Evolutionary conservation across 306 rosid genomes (phyloP), one percentile per base, ranked within the genome.

Genomic region (Medicago arabica): DNA sequence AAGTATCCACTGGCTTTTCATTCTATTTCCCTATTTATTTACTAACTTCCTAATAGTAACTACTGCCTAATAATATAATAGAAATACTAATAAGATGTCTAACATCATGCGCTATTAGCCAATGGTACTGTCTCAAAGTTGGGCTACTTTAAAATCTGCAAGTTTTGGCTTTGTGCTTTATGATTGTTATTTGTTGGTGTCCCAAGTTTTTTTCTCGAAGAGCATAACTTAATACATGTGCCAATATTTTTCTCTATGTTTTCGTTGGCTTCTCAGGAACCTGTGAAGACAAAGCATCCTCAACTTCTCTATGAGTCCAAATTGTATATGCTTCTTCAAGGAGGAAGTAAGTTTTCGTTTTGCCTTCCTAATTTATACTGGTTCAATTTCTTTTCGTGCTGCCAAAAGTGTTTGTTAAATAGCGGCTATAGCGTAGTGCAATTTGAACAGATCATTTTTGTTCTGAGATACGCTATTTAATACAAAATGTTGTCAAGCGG

Each of bases 231-330:
- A 25, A 41, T 57, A 31, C 25, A 13, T n/a, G 15, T 44, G 39
- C 78, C 21, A 19, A 64, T 65, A 65, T 28, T 14, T 46, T 59
- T 43, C 65, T 46, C 25, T 18, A 25, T 13, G 49, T 46, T 49
- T 83, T 65, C 40, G 62, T 83, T 85, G 75, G 36, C 78, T 69
- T 53, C 69, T 57, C 87, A 92, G 97, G 97, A 92, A 86, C 69
- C 96, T 21, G 97, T 80, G 86, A 90, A 92, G 85, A 88, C 96
- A 62, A 92, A 88, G 87, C 97, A 92, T 77, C 97, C 97, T 51
- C 97, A 92, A 79, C 93, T 92, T 82, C 97, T 90, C 49, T 92
- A 92, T 78, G 97, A 92, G 81, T 90, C 97, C 60, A 92, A 92
- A 84, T 75, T 92, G 83, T 92, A 92, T 81, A 80, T 86, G 89